Percentiles rank a stretch among this genome's conserved stretches.
These are phyloP conservation scores for Exophiala viscosa DNA, from an alignment of 2,329 filamentous ascomycete species.

Conservation along the genomic window DNA sequence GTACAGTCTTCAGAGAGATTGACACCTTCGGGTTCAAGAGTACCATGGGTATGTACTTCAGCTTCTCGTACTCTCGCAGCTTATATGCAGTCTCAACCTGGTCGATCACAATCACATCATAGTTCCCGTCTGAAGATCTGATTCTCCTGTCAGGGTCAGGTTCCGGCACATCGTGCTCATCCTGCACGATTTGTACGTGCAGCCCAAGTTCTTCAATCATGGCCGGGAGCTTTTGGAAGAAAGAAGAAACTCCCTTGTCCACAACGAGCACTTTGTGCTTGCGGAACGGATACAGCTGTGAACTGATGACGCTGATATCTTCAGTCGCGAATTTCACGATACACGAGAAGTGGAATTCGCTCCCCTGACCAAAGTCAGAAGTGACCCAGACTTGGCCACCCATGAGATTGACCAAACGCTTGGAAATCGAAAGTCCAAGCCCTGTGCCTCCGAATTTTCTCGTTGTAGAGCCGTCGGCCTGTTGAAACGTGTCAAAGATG, in stretches of 20 bases:
- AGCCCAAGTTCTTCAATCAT: constrained; percentile 79
- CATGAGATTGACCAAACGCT: constrained; percentile 92
- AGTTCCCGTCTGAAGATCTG: constrained; percentile 57
- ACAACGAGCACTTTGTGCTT: constrained; percentile 92
- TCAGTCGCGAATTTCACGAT: constrained; percentile 78
- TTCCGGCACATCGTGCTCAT: constrained; percentile 63
- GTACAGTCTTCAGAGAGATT: constrained; percentile 85
- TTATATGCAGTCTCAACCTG: constrained; percentile 85
- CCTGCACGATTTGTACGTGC: constrained; percentile 76
- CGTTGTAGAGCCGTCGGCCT: constrained; percentile 94
- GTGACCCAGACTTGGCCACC: constrained; percentile 94
- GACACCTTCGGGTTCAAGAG: constrained; percentile 84
- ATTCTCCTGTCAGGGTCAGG: constrained; percentile 51
- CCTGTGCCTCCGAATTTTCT: constrained; percentile 94
- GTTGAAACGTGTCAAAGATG: constrained; percentile 98
- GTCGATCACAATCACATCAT: constrained; percentile 94
- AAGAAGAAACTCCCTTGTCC: constrained; percentile 79
- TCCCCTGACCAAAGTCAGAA: constrained; percentile 85
- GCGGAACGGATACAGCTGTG: constrained; percentile 84
- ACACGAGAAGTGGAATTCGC: constrained; percentile 95
- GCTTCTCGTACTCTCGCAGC: constrained; percentile 82
- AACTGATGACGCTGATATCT: constrained; percentile 72
- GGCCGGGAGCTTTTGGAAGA: constrained; percentile 68
- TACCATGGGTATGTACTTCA: constrained; percentile 97
- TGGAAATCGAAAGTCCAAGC: constrained; percentile 89